Percentiles rank a stretch among this genome's conserved stretches.
These are phyloP conservation scores for Didymosphaeria variabile DNA, from an alignment of 2,329 filamentous ascomycete species.

Conservation along the genomic window DNA sequence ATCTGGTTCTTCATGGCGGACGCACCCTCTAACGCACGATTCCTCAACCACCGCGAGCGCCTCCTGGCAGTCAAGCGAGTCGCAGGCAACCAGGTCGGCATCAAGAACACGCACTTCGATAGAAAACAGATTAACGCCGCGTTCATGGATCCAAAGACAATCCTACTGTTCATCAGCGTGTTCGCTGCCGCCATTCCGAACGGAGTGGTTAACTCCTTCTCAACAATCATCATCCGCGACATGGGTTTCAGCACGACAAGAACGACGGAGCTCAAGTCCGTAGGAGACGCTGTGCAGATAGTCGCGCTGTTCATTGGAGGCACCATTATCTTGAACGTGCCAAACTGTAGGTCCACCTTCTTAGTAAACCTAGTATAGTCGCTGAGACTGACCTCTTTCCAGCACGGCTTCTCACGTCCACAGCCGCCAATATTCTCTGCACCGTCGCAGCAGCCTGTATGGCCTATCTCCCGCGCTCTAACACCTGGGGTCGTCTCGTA, in stretches of 20 bases:
- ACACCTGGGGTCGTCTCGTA: constrained; percentile 48
- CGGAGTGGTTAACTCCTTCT: constrained; percentile 50
- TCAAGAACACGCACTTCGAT: constrained; percentile 47
- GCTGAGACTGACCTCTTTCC: not conserved
- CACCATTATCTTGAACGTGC: constrained; percentile 47
- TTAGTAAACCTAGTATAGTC: not conserved
- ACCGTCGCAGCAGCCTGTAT: constrained; percentile 46
- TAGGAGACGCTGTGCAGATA: constrained; percentile 52
- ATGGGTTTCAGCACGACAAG: constrained; percentile 47
- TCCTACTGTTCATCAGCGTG: constrained; percentile 33
- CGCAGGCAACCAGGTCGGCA: constrained; percentile 45
- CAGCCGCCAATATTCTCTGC: constrained; percentile 48
- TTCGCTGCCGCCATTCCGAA: constrained; percentile 43
- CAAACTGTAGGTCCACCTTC: constrained; percentile 27
- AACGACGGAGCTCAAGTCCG: constrained; percentile 48
- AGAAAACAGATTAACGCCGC: constrained; percentile 37
- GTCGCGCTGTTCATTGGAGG: constrained; percentile 46
- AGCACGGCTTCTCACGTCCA: constrained; percentile 27
- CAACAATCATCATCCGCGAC: constrained; percentile 48
- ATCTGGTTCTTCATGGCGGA: constrained; percentile 46
- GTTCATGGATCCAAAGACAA: constrained; percentile 43
- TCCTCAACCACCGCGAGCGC: constrained; percentile 41
- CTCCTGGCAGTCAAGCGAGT: constrained; percentile 44
- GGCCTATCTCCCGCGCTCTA: constrained; percentile 45
- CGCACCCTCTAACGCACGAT: constrained; percentile 42